These are phyloP conservation scores for Trametes coccinea DNA, from an alignment of 768 basidiomycete species.

Conservation along the genomic window DNA sequence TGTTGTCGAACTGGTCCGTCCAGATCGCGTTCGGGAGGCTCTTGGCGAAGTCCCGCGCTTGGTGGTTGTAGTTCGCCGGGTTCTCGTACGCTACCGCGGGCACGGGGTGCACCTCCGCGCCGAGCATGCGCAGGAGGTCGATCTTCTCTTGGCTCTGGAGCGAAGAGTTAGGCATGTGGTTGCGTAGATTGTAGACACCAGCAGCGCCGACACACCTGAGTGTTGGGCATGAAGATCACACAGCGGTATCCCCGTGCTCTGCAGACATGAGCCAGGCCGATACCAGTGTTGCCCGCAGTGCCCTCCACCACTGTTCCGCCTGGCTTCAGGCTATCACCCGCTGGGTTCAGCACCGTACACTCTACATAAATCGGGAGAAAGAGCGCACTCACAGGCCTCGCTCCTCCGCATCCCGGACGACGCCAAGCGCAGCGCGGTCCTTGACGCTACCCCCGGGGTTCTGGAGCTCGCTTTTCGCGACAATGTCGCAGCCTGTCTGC, in stretches of 20 bases:
- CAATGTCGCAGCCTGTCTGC: conserved; percentile 78
- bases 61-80: conserved; percentile 96
- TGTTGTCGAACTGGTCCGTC: conserved; percentile 99
- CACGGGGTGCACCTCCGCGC: conserved; percentile 94
- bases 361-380: neutral
- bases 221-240: conserved; percentile 99
- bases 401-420: conserved; percentile 84
- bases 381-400: conserved; percentile 64
- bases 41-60: conserved; percentile 86
- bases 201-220: conserved; percentile 53
- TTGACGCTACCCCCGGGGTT: conserved; percentile 98
- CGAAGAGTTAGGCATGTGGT: neutral
- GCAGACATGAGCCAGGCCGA: conserved; percentile 94
- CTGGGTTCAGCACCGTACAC: neutral
- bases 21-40: conserved; percentile 80
- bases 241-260: conserved; percentile 92
- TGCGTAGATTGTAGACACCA: neutral
- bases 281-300: conserved; percentile 97
- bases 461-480: conserved; percentile 98
- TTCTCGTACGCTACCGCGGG: conserved; percentile 97
- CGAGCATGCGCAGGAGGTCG: conserved; percentile 94
- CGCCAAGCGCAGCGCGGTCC: conserved; percentile 91
- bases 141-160: conserved; percentile 95
- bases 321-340: conserved; percentile 61
- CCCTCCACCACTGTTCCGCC: conserved; percentile 99